Evolutionary conservation across 2,329 filamentous ascomycete genomes (phyloP).

Genomic region (Diaporthe velutina): DNA sequence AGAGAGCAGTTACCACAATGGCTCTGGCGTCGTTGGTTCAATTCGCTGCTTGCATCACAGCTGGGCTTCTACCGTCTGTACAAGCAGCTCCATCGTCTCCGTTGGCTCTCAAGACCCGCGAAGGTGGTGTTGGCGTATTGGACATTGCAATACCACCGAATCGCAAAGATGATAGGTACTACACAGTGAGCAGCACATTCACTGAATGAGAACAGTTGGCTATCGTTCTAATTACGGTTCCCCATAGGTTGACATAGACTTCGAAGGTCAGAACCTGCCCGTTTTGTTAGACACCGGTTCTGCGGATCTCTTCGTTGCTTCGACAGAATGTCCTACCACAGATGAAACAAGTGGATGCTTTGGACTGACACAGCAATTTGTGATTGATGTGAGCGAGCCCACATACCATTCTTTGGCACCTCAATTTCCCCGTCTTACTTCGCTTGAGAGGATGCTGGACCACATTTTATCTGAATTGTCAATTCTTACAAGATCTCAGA

Average conservation of each 20-base stretch:
- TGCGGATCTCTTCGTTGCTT: constrained; percentile 12
- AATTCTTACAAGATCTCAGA: background rate
- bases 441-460: background rate
- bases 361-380: background rate
- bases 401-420: background rate
- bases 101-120: background rate
- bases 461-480: too few species aligned
- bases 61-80: background rate
- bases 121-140: constrained; percentile 13
- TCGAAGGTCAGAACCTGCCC: background rate
- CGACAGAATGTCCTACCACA: constrained; percentile 6
- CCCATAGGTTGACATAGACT: background rate
- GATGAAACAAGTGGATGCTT: constrained; percentile 11
- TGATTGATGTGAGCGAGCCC: constrained; percentile 2
- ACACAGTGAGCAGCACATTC: background rate
- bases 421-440: fast-evolving
- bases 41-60: background rate
- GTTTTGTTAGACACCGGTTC: constrained; percentile 10
- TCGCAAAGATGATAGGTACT: constrained; percentile 10
- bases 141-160: constrained; percentile 15
- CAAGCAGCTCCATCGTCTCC: background rate
- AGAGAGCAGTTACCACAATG: background rate
- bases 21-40: background rate
- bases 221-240: background rate
- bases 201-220: background rate